Evolutionary conservation across 1,284 basidiomycete genomes (phyloP), one percentile per base, ranked within the genome.

Genomic region (Ustilago lituana): DNA sequence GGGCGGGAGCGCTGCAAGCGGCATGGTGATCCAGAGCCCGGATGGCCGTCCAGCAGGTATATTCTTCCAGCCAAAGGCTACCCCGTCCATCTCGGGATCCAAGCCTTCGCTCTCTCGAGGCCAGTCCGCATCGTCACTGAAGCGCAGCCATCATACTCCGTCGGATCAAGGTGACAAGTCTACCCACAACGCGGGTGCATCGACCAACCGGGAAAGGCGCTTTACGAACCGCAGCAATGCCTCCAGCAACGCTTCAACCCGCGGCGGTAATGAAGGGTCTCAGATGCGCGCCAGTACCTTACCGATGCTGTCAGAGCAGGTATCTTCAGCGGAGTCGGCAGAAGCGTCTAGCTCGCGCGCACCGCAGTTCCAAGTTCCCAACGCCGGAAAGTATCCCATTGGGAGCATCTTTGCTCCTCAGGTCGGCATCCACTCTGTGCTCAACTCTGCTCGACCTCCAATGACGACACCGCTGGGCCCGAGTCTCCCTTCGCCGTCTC

Each of bases 1-100:
- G 74, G 86, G 91, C 7, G 89, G 90, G 5, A 85, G 87, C 4
- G 90, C 91, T 0, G 90, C 91, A 0, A 90, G 91, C 2, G 95
- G 95, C 0, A 87, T 97, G 19, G 87, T 98, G 38, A 90, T 98
- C 47, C 92, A 94, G 70, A 92, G 89, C 77, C 92, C 92, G 0
- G 93, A 96, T 78, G 95, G 95, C 0, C 89, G 93, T 65, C 91
- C 93, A 0, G 88, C 92, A 19, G 94, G 93, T 6, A 94, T 98
- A 68, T 93, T 94, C 84, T 98, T 98, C 83, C 91, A 94, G 73
- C 95, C 95, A 6, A 64, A 60, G 33, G 49, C 61, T 11, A 58
- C 51, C n/a, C 48, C 65, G 29, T 54, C 55, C 14, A 20, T 41
- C 10, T 3, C 38, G 5, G 57, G 53, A 20, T 56, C 56, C 9